Percentiles rank a stretch among this genome's conserved stretches.
Conservation (phyloP, 225 moss, liverwort and hornwort species). For the Sphagnum tenellum region DNA sequence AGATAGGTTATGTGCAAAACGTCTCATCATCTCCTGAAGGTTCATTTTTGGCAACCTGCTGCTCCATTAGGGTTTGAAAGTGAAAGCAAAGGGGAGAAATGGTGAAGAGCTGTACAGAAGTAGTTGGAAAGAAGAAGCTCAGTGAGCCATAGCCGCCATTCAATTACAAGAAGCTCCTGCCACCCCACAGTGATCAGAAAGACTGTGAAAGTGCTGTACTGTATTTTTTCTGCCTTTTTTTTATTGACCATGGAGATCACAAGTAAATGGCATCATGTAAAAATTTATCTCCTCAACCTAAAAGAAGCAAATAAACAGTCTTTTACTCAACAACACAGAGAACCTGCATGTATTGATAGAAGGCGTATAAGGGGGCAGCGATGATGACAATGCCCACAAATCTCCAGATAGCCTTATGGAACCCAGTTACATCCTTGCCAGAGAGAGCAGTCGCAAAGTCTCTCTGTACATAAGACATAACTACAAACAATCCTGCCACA, state of each 20-base stretch:
- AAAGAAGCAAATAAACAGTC: no score
- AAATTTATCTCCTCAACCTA: no score
- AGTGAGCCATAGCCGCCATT: constrained; percentile 91
- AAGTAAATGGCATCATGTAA: no score
- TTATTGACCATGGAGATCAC: no score
- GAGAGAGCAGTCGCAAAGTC: constrained; percentile 94
- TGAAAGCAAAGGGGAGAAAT: no score
- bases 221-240: no score
- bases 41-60: no score
- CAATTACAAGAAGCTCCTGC: constrained; percentile 74
- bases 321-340: not conserved
- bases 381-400: constrained; percentile 72
- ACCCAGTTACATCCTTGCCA: constrained; percentile 70
- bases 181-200: not conserved
- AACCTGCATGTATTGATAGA: constrained; percentile 81
- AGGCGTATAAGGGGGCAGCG: constrained; percentile 76
- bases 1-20: no score
- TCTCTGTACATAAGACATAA: constrained; percentile 86
- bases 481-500: constrained; percentile 71
- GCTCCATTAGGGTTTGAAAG: no score
- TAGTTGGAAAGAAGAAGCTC: constrained; percentile 83
- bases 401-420: constrained; percentile 70
- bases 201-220: not conserved
- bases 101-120: constrained; percentile 50
- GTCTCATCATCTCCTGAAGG: no score